Evolutionary conservation across 1,284 basidiomycete species (phyloP).

Genomic region (Cryptococcus maquisensis): DNA sequence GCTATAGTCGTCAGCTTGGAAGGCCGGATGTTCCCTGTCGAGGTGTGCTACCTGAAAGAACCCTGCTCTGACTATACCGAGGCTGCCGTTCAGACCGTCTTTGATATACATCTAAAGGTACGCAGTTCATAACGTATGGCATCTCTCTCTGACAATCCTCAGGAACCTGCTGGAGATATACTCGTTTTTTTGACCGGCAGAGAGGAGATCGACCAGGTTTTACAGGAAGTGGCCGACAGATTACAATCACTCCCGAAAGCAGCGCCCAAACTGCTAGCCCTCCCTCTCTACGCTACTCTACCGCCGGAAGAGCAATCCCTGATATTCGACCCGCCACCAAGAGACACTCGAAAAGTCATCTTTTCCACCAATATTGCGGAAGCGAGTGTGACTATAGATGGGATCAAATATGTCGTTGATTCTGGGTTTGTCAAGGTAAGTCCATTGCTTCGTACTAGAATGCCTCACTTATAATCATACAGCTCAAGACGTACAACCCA

Average conservation of each 20-base stretch:
- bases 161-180: constrained; percentile 73
- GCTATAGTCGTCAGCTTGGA: constrained; percentile 73
- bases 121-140: constrained; percentile 11
- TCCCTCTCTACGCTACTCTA: constrained; percentile 85
- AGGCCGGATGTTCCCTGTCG: constrained; percentile 88
- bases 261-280: constrained; percentile 59
- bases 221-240: constrained; percentile 75
- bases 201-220: constrained; percentile 87
- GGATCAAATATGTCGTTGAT: constrained; percentile 92
- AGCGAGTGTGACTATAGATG: constrained; percentile 94
- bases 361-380: constrained; percentile 96
- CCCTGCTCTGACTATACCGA: constrained; percentile 75
- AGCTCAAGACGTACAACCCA: constrained; percentile 82
- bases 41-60: constrained; percentile 70
- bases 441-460: constrained; percentile 39
- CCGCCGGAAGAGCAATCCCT: constrained; percentile 77
- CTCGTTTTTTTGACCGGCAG: constrained; percentile 93
- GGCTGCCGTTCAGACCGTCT: constrained; percentile 76
- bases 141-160: constrained; percentile 31
- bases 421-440: constrained; percentile 83
- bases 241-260: constrained; percentile 67
- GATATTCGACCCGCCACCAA: constrained; percentile 72
- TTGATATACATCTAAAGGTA: constrained; percentile 81
- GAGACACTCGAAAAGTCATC: constrained; percentile 79
- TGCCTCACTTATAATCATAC: constrained; percentile 1